A percentile compares a stretch with the other conserved stretches of the same genome.
phyloP scores from a whole-genome alignment of 169 alveolate genomes.

The Toxoplasma gondii region DNA sequence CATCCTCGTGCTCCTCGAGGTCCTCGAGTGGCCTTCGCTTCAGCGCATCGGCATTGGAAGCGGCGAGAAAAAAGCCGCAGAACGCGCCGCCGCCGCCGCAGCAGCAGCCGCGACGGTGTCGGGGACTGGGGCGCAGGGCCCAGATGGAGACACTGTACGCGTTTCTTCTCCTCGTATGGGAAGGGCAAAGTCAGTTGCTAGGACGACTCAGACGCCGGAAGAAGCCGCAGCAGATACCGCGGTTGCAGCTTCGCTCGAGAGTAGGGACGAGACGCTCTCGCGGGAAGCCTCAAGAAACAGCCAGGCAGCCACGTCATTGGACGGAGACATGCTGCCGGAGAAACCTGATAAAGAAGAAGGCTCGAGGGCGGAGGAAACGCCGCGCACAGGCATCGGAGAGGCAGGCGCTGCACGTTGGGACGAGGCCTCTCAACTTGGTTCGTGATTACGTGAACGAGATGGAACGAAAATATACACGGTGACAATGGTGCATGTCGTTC shows the following conservation, averaged over 20 bases:
- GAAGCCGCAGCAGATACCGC: background rate
- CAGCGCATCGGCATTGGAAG: constrained; percentile 43
- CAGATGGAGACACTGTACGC: background rate
- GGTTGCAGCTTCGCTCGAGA: too few relatives aligned
- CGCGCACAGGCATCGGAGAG: background rate
- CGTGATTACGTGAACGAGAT: too few relatives aligned
- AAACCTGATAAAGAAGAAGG: background rate
- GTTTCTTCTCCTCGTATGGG: too few relatives aligned
- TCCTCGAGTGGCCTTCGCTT: constrained; percentile 16
- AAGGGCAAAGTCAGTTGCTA: too few relatives aligned
- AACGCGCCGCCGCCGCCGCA: constrained; percentile 26
- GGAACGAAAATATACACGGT: too few relatives aligned
- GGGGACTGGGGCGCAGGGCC: background rate
- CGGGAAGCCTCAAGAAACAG: too few relatives aligned
- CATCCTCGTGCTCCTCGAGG: background rate
- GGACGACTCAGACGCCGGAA: background rate
- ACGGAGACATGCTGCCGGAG: background rate
- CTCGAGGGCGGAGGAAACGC: background rate
- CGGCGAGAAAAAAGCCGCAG: constrained; percentile 36
- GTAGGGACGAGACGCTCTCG: too few relatives aligned
- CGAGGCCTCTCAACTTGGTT: too few relatives aligned
- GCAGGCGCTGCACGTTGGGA: background rate
- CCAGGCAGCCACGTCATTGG: too few relatives aligned
- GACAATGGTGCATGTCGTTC: too few relatives aligned
- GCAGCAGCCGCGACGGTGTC: background rate